These are phyloP conservation scores for Ogataea trehaloabstinens DNA, from an alignment of 805 yeast species.

Conservation along the genomic window DNA sequence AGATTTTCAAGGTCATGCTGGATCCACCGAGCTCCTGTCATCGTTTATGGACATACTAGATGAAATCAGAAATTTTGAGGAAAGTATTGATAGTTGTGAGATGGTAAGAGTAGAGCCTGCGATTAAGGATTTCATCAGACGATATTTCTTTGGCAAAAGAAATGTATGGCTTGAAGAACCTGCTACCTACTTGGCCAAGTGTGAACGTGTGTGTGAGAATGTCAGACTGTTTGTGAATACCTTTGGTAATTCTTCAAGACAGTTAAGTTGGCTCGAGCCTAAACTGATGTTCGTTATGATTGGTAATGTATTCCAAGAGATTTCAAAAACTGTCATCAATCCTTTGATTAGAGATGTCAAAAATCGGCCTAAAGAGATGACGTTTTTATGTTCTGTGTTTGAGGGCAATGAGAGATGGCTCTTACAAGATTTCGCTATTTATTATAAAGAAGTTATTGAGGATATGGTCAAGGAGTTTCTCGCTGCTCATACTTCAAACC, in stretches of 20 bases:
- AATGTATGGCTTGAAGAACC: constrained; percentile 5
- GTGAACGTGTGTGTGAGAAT: not conserved
- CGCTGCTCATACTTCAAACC: not conserved
- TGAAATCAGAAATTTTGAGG: constrained; percentile 4
- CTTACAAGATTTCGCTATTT: not conserved
- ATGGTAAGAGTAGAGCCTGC: constrained; percentile 2
- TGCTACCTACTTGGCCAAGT: constrained; percentile 1
- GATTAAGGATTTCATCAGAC: not conserved
- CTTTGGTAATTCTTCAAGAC: not conserved
- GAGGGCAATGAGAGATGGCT: not conserved
- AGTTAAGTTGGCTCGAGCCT: not conserved
- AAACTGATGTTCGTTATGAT: constrained; percentile 1
- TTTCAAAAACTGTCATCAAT: not conserved
- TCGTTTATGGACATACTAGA: constrained; percentile 5
- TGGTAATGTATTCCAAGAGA: not conserved
- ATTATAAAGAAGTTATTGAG: not conserved
- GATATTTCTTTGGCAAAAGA: constrained; percentile 1
- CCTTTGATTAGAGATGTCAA: not conserved
- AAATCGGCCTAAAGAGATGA: not conserved
- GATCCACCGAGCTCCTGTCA: not conserved
- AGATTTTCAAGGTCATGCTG: not conserved
- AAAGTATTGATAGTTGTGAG: not conserved
- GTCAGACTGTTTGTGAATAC: not conserved
- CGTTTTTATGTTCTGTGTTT: constrained; percentile 1
- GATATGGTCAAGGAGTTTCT: constrained; percentile 1